Base-by-base conservation (phyloP, 2,329 filamentous ascomycete genomes). In the Pyrenochaeta sp. region DNA sequence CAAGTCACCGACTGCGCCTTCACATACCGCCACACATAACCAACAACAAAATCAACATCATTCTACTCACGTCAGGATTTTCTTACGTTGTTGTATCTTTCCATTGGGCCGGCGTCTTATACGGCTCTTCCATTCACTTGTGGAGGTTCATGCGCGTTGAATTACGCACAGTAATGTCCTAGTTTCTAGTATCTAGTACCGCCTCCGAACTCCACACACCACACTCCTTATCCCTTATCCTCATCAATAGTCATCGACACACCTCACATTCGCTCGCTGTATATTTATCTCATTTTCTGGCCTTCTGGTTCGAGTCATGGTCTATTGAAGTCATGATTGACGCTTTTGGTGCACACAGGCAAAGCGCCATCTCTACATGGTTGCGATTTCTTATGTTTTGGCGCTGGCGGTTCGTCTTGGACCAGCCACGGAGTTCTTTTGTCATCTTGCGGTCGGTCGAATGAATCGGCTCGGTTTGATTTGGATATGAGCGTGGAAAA, bases 81-180 rank as follows among this genome's bases (percentile, higher is more conserved):
- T 48, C 24, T 48, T 55, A 25, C 32, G 44, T 56, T 48, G 30
- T 48, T n/a, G 43, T 50, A 61, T 56, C 27, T 28, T 56, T 58
- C 42, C 37, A 45, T 32, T 30, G 7, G 52, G 54, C 43, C 52
- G 42, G 51, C 50, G 46, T 52, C 46, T 36, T 25, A 7, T 8
- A 48, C 52, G 54, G 57, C 54, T 52, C 36, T 45, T 52, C 58
- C 55, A 43, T 58, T 63, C 44, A 43, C 43, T 50, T 50, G 61
- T 67, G 64, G 68, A 63, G 67, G 62, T 60, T 60, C 54, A 60
- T 56, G 63, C 61, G 59, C 65, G 64, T 67, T 66, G 65, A 69
- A 55, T 62, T 71, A 69, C 65, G 58, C 59, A 62, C 51, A 60
- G 66, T 72, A 72, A 72, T 72, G 70, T 72, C 67, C 66, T 71